These are phyloP conservation scores for Hondaea fermentalgiana DNA, from an alignment of 108 stramenopile genomes.

Conservation along the genomic window DNA sequence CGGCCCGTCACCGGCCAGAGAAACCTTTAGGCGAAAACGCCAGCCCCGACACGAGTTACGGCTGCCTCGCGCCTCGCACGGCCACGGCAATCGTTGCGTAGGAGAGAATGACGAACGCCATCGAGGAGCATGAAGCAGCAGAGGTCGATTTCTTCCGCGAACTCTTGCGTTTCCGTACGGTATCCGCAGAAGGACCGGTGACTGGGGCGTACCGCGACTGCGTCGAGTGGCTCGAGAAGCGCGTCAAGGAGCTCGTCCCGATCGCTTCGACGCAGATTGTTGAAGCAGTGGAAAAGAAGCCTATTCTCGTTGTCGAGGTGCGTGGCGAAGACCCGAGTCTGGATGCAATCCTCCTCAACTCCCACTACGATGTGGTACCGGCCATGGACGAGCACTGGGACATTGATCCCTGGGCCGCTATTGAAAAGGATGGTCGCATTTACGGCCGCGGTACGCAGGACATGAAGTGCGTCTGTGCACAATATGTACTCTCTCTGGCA, in stretches of 20 bases:
- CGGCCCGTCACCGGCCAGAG: too few species aligned
- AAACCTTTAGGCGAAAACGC: too few species aligned
- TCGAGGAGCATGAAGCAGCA: background rate
- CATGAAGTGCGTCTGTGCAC: conserved; percentile 92
- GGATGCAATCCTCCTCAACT: conserved; percentile 76
- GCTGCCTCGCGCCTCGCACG: too few species aligned
- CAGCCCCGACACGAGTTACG: too few species aligned
- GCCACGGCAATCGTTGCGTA: background rate
- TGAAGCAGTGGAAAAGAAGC: conserved; percentile 45
- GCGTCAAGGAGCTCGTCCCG: conserved; percentile 30
- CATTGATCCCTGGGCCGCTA: conserved; percentile 64
- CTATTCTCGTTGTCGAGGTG: conserved; percentile 77
- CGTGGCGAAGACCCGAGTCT: conserved; percentile 61
- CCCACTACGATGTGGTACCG: conserved; percentile 93
- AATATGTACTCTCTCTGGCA: conserved; percentile 78
- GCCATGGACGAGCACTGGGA: conserved; percentile 54
- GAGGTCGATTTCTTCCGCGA: conserved; percentile 49
- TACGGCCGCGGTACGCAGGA: conserved; percentile 89
- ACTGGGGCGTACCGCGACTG: conserved; percentile 66
- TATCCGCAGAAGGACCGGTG: conserved; percentile 58
- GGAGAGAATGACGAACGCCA: background rate
- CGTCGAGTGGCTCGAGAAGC: conserved; percentile 54
- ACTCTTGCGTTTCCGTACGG: conserved; percentile 63
- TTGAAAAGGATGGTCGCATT: conserved; percentile 65
- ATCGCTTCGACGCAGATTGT: background rate